Conservation (phyloP, 2,329 filamentous ascomycete species). For the Parastagonospora avenae region DNA sequence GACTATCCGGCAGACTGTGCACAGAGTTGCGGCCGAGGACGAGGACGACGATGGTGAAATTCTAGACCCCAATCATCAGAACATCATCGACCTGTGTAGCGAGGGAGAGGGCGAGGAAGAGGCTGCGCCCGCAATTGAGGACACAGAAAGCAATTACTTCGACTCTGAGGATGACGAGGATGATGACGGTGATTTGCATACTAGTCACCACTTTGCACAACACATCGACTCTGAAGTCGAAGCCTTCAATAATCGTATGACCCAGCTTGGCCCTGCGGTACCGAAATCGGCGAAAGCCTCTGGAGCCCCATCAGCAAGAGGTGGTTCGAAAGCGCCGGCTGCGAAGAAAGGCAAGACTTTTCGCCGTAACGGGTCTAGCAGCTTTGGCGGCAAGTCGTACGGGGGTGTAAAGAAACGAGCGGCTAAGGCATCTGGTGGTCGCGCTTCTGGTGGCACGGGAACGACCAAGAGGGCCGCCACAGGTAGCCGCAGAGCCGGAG, state of each 20-base stretch:
- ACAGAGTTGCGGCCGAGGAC: conserved; percentile 42
- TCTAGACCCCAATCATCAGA: conserved; percentile 56
- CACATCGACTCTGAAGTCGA: conserved; percentile 33
- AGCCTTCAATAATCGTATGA: conserved; percentile 34
- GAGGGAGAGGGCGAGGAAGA: conserved; percentile 40
- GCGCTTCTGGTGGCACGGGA: conserved; percentile 12
- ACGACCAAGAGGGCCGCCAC: conserved; percentile 14
- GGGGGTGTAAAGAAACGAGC: conserved; percentile 26
- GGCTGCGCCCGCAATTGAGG: conserved; percentile 8
- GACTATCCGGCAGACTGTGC: conserved; percentile 22
- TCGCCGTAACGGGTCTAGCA: conserved; percentile 25
- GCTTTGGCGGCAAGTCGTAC: conserved; percentile 16
- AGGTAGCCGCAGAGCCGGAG: conserved; percentile 7
- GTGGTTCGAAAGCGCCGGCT: conserved; percentile 19
- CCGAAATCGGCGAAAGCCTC: conserved; percentile 11
- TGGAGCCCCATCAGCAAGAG: conserved; percentile 13
- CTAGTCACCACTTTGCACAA: conserved; percentile 39
- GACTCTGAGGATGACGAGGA: conserved; percentile 28
- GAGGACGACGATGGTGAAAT: conserved; percentile 48
- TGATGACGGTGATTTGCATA: conserved; percentile 23
- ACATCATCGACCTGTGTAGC: conserved; percentile 53
- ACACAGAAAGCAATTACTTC: conserved; percentile 26
- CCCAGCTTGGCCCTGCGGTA: conserved; percentile 21
- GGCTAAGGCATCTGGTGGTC: conserved; percentile 15
- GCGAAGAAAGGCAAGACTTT: conserved; percentile 21